phyloP scores from a whole-genome alignment of 176 grass and related monocot genomes.

The Lolium perenne region DNA sequence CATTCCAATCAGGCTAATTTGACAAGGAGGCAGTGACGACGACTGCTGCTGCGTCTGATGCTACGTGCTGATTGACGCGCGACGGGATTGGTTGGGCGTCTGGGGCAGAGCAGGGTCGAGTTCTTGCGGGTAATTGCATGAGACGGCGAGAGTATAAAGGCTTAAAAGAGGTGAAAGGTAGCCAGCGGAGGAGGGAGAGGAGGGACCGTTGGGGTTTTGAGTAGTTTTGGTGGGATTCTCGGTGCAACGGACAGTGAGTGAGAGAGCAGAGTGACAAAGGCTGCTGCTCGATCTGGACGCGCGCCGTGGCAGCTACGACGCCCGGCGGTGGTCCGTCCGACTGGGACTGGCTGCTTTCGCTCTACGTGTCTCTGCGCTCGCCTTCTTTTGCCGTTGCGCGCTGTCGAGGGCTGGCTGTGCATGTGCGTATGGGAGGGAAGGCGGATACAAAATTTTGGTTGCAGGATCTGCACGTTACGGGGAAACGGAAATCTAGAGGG shows the following conservation, averaged over 20 bases:
- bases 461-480: not conserved
- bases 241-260: slow-evolving; percentile 20
- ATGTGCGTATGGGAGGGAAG: slow-evolving; percentile 34
- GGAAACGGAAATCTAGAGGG: not conserved
- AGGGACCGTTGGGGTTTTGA: slow-evolving; percentile 73
- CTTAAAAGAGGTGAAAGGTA: slow-evolving; percentile 55
- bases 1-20: slow-evolving; percentile 25
- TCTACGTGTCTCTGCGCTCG: slow-evolving; percentile 11
- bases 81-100: not conserved
- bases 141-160: slow-evolving; percentile 41
- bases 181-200: slow-evolving; percentile 1
- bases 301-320: slow-evolving; percentile 39
- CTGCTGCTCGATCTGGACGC: not conserved
- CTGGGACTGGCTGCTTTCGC: slow-evolving; percentile 22
- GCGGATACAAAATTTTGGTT: not conserved
- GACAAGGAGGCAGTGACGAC: not conserved
- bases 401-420: slow-evolving; percentile 16
- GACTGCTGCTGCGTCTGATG: not conserved
- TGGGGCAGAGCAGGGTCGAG: slow-evolving; percentile 1
- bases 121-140: slow-evolving; percentile 23
- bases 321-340: not conserved
- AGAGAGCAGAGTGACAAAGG: not conserved
- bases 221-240: slow-evolving; percentile 46
- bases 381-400: slow-evolving; percentile 33
- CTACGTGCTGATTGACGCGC: slow-evolving; percentile 6